Evolutionary conservation across 768 basidiomycete genomes (phyloP), one percentile per base, ranked within the genome.

Genomic region (Trametes cingulata): DNA sequence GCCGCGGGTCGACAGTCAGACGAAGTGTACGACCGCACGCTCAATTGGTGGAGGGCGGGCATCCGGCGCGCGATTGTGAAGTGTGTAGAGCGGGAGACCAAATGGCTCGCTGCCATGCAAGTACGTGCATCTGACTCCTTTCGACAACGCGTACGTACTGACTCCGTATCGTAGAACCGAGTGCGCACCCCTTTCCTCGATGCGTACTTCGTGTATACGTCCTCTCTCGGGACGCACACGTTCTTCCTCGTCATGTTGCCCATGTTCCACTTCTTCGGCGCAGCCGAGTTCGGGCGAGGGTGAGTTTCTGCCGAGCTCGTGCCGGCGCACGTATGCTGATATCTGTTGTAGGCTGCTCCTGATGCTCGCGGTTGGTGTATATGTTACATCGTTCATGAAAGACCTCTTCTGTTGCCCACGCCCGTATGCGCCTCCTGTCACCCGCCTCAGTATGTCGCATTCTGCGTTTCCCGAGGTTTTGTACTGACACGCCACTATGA

Each of bases 181-280:
- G 78, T 91, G 25, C 84, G 89, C 6, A 78, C 77, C 5, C 82
- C 88, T 2, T 86, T 82, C 79, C 74, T 91, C 22, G 93, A 95
- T 68, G 75, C 77, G 0, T 95, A 92, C 68, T 95, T 95, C 69
- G 83, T 95, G 33, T 89, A 94, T 63, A 85, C 89, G 0, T 92
- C 90, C 0, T 80, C 87, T 0, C 77, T 93, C 10, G 93, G 85
- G 0, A 93, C 91, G 0, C 93, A 94, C 67, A 93, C 90, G 0
- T 98, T 95, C 76, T 98, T 98, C 80, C 93, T 96, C 89, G 83
- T 85, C 33, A 82, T 90, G 61, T 77, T 99, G 6, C 96, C 96
- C 0, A 77, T 86, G 0, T 80, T 93, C 62, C 96, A 90, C 68
- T 98, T 95, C 79, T 97, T 96, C 69, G 95, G 95, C 0, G 81